These are phyloP conservation scores for Neurospora sp. DNA, from an alignment of 495 filamentous ascomycete genomes.

Conservation along the genomic window DNA sequence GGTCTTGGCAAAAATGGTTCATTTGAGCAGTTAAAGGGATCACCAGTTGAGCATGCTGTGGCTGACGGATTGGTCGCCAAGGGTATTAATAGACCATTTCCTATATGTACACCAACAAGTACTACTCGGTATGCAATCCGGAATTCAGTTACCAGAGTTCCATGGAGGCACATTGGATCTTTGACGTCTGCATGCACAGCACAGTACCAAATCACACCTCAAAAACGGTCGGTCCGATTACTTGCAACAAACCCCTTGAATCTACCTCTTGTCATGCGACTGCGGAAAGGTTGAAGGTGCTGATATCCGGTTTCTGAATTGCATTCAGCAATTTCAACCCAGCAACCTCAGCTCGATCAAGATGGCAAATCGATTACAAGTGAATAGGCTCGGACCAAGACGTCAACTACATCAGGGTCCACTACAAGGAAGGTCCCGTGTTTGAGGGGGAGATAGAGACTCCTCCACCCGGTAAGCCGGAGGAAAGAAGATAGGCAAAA, in stretches of 20 bases:
- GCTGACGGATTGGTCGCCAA: not conserved
- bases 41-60: not conserved
- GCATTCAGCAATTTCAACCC: not conserved
- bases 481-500: not conserved
- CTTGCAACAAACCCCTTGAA: constrained; percentile 11
- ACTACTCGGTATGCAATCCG: not conserved
- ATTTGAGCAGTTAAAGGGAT: no score
- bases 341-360: not conserved
- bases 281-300: not conserved
- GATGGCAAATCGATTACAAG: not conserved
- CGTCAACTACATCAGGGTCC: not conserved
- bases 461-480: not conserved
- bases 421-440: not conserved
- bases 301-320: not conserved
- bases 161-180: not conserved
- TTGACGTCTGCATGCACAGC: not conserved
- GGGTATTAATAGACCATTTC: not conserved
- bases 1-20: no score
- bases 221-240: constrained; percentile 19
- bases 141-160: not conserved
- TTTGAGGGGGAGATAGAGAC: not conserved
- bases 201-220: not conserved
- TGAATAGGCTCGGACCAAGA: not conserved
- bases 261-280: not conserved
- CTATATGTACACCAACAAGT: not conserved